Evolutionary conservation across 257 asterid species (phyloP).

Genomic region (Primulina eburnea): DNA sequence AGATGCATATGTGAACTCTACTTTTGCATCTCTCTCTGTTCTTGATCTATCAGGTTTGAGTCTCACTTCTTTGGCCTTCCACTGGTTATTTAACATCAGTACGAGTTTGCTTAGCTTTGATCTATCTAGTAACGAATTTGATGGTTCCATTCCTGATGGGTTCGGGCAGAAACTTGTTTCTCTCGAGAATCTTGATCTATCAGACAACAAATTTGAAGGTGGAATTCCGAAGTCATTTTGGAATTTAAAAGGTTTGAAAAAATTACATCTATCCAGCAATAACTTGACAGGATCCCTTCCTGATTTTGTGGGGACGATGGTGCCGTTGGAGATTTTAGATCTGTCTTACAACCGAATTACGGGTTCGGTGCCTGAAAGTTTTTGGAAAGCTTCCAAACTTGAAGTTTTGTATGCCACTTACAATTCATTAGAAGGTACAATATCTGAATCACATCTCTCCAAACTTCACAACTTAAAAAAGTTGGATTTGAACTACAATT

Average conservation of each 20-base stretch:
- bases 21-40: conserved; percentile 13
- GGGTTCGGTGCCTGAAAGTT: conserved; percentile 18
- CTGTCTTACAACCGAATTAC: conserved; percentile 21
- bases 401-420: not conserved
- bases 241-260: conserved; percentile 19
- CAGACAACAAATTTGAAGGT: conserved; percentile 18
- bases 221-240: conserved; percentile 31
- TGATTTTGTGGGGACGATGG: not conserved
- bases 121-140: conserved; percentile 21
- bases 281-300: conserved; percentile 7
- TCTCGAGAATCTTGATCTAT: conserved; percentile 21
- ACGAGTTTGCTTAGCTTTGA: conserved; percentile 14
- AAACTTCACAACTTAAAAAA: conserved; percentile 9
- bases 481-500: conserved; percentile 25
- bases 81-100: conserved; percentile 28
- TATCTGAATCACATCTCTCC: conserved; percentile 22
- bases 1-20: conserved; percentile 2
- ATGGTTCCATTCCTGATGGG: conserved; percentile 30
- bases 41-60: not conserved
- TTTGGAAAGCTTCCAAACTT: conserved; percentile 21
- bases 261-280: not conserved
- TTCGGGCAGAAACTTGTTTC: conserved; percentile 21
- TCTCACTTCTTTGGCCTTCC: conserved; percentile 14
- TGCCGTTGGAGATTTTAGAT: conserved; percentile 4
- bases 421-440: conserved; percentile 27